A percentile compares a stretch with the other conserved stretches of the same genome.
phyloP scores from a whole-genome alignment of 2,329 filamentous ascomycete genomes.

The Nigrospora sphaerica region DNA sequence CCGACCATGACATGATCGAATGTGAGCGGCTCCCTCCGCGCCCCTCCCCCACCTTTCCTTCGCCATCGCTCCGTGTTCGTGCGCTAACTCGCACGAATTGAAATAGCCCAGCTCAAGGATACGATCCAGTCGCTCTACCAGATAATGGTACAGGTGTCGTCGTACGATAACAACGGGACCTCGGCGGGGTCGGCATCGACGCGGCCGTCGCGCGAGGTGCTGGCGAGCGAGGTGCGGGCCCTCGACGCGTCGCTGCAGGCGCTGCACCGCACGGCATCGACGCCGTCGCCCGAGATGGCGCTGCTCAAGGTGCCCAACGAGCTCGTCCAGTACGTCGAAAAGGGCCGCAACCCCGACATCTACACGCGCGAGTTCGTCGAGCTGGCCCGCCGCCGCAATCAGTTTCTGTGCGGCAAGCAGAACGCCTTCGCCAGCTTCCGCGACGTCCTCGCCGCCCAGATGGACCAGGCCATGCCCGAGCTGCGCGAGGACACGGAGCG shows the following conservation, averaged over 20 bases:
- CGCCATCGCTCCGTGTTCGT: background rate
- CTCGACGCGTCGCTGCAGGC: conserved; percentile 31
- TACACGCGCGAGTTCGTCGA: conserved; percentile 70
- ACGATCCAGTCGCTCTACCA: conserved; percentile 26
- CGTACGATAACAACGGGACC: conserved; percentile 46
- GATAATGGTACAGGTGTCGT: conserved; percentile 48
- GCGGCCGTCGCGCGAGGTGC: conserved; percentile 45
- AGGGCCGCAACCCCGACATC: conserved; percentile 66
- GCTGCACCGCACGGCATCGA: conserved; percentile 32
- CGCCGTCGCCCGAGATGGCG: conserved; percentile 16
- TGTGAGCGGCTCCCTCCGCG: conserved; percentile 14
- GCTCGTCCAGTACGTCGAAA: conserved; percentile 62
- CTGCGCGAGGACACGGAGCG: conserved; percentile 42
- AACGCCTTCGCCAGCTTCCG: conserved; percentile 53
- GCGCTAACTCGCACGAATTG: background rate
- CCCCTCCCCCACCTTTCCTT: too few species aligned
- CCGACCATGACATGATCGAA: conserved; percentile 27
- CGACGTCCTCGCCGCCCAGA: conserved; percentile 54
- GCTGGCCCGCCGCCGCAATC: conserved; percentile 58
- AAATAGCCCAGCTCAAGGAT: conserved; percentile 23
- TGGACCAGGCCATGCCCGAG: conserved; percentile 53
- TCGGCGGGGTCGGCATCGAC: conserved; percentile 5
- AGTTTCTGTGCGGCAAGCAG: conserved; percentile 59
- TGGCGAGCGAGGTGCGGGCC: conserved; percentile 43
- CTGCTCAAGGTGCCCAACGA: conserved; percentile 53